Evolutionary conservation across 2,329 filamentous ascomycete species (phyloP).

Genomic region (Cercospora sp.): DNA sequence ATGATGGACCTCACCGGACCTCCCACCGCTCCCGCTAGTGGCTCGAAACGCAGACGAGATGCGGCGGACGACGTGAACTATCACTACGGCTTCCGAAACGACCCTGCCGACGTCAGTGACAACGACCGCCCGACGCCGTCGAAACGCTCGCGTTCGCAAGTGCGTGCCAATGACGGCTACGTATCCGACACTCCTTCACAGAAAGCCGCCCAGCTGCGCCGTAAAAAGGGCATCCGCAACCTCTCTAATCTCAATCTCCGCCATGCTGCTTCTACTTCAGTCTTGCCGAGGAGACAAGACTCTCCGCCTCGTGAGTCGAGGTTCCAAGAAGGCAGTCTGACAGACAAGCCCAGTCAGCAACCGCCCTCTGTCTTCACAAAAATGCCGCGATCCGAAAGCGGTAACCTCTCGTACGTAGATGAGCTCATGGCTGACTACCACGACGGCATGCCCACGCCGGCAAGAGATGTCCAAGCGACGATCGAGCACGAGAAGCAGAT

Average conservation of each 20-base stretch:
- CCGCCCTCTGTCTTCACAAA: slow-evolving; percentile 69
- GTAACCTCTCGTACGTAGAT: slow-evolving; percentile 38
- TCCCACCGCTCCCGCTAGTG: slow-evolving; percentile 26
- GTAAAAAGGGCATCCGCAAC: slow-evolving; percentile 39
- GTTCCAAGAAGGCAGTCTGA: slow-evolving; percentile 81
- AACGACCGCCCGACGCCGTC: slow-evolving; percentile 30
- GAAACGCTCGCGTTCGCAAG: slow-evolving; percentile 34
- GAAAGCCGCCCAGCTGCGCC: slow-evolving; percentile 33
- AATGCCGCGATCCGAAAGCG: slow-evolving; percentile 33
- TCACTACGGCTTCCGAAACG: slow-evolving; percentile 19
- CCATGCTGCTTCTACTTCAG: slow-evolving; percentile 32
- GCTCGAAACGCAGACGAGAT: slow-evolving; percentile 37
- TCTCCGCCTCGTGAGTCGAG: slow-evolving; percentile 57
- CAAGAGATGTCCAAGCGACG: slow-evolving; percentile 23
- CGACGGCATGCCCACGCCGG: slow-evolving; percentile 24
- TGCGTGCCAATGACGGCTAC: slow-evolving; percentile 22
- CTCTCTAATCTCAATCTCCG: slow-evolving; percentile 39
- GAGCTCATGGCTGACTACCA: slow-evolving; percentile 44
- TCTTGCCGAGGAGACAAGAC: slow-evolving; percentile 25
- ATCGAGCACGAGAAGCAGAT: slow-evolving; percentile 28
- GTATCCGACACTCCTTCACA: slow-evolving; percentile 28
- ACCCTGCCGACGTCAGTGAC: slow-evolving; percentile 25
- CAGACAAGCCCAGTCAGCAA: slow-evolving; percentile 69
- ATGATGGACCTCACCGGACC: slow-evolving; percentile 26
- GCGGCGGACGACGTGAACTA: slow-evolving; percentile 26